Evolutionary conservation across 768 basidiomycete species (phyloP).

Genomic region (Lentinula raphanica): DNA sequence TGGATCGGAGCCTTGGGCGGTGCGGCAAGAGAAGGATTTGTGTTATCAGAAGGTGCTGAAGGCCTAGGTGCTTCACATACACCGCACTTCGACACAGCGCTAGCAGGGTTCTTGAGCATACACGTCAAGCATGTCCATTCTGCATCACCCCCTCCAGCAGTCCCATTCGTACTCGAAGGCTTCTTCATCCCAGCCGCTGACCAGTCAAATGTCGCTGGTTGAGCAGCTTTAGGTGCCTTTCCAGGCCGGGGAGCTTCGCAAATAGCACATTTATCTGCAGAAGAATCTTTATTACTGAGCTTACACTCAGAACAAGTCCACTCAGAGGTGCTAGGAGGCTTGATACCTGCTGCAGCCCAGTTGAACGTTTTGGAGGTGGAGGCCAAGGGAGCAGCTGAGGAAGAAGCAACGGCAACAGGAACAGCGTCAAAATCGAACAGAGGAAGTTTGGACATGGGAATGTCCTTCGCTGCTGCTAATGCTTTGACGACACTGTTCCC

Average conservation of each 20-base stretch:
- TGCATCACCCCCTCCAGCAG: conserved; percentile 3
- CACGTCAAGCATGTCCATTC: conserved; percentile 46
- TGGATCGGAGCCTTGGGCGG: conserved; percentile 6
- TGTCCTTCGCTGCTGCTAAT: conserved; percentile 28
- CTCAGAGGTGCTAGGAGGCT: conserved; percentile 21
- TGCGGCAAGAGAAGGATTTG: not conserved
- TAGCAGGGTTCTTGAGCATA: conserved; percentile 31
- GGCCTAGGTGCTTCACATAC: conserved; percentile 34
- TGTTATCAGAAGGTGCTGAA: not conserved
- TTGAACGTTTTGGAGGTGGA: conserved; percentile 40
- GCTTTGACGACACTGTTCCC: conserved; percentile 23
- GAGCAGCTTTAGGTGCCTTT: not conserved
- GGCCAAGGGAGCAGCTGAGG: conserved; percentile 2
- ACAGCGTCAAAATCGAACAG: conserved; percentile 28
- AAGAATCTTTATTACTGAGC: conserved; percentile 42
- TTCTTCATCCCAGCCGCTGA: conserved; percentile 39
- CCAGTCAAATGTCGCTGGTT: conserved; percentile 38
- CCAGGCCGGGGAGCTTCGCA: conserved; percentile 39
- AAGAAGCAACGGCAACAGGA: conserved; percentile 3
- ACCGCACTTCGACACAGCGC: conserved; percentile 38
- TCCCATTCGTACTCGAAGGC: conserved; percentile 16
- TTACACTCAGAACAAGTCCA: conserved; percentile 60
- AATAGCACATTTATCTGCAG: conserved; percentile 41
- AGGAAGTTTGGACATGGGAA: conserved; percentile 42
- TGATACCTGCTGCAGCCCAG: conserved; percentile 59